phyloP scores from a whole-genome alignment of 306 rosid genomes.

The Ochetophila trinervis region DNA sequence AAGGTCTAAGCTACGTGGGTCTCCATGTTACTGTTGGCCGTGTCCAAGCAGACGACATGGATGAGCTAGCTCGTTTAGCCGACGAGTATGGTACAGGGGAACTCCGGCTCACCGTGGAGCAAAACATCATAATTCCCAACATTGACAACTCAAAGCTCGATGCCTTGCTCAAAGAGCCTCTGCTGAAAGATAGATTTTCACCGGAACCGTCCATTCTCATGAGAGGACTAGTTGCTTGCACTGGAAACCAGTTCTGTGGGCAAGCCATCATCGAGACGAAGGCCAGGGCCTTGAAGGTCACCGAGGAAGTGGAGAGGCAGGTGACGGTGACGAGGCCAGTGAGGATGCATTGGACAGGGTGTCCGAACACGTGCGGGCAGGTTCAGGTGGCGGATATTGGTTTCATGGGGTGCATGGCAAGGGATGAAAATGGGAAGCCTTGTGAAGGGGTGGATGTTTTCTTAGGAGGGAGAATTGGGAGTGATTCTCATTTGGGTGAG shows the following conservation, averaged over 20 bases:
- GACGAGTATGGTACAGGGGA: slow-evolving; percentile 80
- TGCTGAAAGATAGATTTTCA: slow-evolving; percentile 48
- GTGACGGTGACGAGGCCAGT: slow-evolving; percentile 64
- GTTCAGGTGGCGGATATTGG: slow-evolving; percentile 98
- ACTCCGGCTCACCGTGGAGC: slow-evolving; percentile 84
- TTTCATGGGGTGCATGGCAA: slow-evolving; percentile 95
- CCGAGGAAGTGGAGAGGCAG: slow-evolving; percentile 73
- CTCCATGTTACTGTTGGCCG: slow-evolving; percentile 92
- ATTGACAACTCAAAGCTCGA: slow-evolving; percentile 58
- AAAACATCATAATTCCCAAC: slow-evolving; percentile 80
- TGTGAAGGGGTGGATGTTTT: slow-evolving; percentile 82
- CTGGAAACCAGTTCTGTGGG: slow-evolving; percentile 91
- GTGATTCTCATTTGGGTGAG: slow-evolving; percentile 86
- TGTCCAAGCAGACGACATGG: slow-evolving; percentile 87
- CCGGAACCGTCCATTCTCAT: slow-evolving; percentile 74
- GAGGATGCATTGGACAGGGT: slow-evolving; percentile 99
- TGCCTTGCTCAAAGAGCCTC: slow-evolving; percentile 60
- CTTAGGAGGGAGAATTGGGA: slow-evolving; percentile 89
- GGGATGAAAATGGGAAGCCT: slow-evolving; percentile 79
- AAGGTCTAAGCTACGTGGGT: slow-evolving; percentile 71
- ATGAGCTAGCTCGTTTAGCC: slow-evolving; percentile 69
- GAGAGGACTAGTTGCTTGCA: slow-evolving; percentile 91
- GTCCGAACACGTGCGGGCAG: slow-evolving; percentile 88
- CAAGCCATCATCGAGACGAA: slow-evolving; percentile 96
- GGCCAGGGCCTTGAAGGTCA: slow-evolving; percentile 78